A percentile compares a stretch with the other conserved stretches of the same genome.
These are phyloP conservation scores for Crucibulum laeve DNA, from an alignment of 768 basidiomycete genomes.

Conservation along the genomic window DNA sequence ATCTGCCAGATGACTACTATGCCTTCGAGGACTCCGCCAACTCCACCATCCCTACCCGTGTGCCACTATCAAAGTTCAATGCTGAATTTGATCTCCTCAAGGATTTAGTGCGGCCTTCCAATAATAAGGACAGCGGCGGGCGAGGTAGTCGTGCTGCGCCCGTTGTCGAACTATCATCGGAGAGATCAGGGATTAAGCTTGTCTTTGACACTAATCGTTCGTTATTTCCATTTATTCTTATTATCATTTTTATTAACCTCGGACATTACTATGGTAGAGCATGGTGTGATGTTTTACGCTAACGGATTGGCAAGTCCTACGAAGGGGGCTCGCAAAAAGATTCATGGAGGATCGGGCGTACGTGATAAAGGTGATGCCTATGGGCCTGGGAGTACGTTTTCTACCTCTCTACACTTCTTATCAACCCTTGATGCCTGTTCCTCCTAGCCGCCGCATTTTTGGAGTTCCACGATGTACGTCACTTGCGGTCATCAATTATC, in stretches of 20 bases:
- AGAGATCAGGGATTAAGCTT: constrained; percentile 55
- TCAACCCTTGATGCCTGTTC: constrained; percentile 3
- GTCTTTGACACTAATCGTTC: constrained; percentile 68
- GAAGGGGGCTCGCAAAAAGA: constrained; percentile 60
- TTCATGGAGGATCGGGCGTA: constrained; percentile 70
- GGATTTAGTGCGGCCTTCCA: constrained; percentile 31
- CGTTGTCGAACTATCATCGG: constrained; percentile 50
- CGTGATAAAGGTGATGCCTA: constrained; percentile 55
- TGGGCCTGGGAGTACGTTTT: constrained; percentile 45
- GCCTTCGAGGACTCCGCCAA: constrained; percentile 36
- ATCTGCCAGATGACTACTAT: constrained; percentile 71
- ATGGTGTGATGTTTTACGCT: constrained; percentile 73
- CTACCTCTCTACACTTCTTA: constrained; percentile 1
- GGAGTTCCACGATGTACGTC: constrained; percentile 61
- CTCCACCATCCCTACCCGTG: constrained; percentile 39
- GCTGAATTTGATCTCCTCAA: constrained; percentile 41
- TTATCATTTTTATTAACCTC: background rate
- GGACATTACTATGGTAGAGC: constrained; percentile 36
- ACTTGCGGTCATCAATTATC: constrained; percentile 4
- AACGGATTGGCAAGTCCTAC: constrained; percentile 46
- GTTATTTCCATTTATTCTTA: constrained; percentile 18
- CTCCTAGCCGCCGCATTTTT: constrained; percentile 56
- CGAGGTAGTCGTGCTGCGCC: constrained; percentile 30
- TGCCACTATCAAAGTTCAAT: constrained; percentile 38
- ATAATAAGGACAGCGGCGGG: constrained; percentile 17